Base-by-base conservation (phyloP, 2,329 filamentous ascomycete species). In the Penicillium brasilianum region DNA sequence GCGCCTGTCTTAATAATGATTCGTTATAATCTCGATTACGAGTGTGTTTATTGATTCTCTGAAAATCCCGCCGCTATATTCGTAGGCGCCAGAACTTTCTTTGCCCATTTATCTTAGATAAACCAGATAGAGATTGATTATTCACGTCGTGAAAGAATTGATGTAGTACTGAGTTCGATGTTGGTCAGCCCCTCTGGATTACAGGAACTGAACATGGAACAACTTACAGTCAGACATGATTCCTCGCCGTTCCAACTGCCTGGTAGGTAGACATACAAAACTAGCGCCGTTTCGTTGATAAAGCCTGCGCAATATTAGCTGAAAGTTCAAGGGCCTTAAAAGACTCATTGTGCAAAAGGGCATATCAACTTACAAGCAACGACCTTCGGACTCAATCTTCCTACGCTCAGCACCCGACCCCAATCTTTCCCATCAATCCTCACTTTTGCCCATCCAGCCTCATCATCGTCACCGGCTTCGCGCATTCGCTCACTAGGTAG, bases 351-450 rank as follows among this genome's bases (percentile, higher is more conserved):
- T 30, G 2, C 20, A 22, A 41, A 13, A 25, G 56, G 25, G n/a
- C 13, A 37, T 20, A 14, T 11, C 2, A 30, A 72, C 85, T 79
- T 65, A 88, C 93, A 97, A 59, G 93, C 95, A 81, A 98, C 95
- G 55, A 98, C 94, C 67, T 92, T 85, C 0, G 93, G 94, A 69
- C 95, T 94, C 32, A 98, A 80, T 54, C 93, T 84, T 1, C 94
- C 94, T 13, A 98, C 93, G 75, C 92, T 96, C 67, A 99, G 82
- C n/a, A 98, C 94, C 67, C 87, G 88, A 34, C 92, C 92, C 94
- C 95, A 98, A 75, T 99, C 95, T 75, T 88, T 90, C 36, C 93
- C 95, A 78, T 98, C 95, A 25, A 98, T 93, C 56, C 91, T 85
- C 37, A 98, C 94, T 25, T 87, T 92, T 1, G 93, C 92, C 92